Base-by-base conservation (phyloP, 1,284 basidiomycete species). In the Cutaneotrichosporon cutaneum region DNA sequence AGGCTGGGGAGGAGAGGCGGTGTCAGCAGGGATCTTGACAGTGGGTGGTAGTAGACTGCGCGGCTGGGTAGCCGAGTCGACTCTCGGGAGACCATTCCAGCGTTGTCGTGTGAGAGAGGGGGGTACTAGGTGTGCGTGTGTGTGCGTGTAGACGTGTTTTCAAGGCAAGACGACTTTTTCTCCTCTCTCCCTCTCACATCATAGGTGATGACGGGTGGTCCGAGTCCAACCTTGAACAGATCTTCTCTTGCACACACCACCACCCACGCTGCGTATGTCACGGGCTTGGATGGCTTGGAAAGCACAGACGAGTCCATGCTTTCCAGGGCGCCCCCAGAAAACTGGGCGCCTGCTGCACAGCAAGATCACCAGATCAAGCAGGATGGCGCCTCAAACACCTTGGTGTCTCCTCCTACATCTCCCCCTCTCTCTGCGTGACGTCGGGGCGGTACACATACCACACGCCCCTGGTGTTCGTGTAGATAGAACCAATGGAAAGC, bases 1-100 rank as follows among this genome's bases (percentile, higher is more conserved):
- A 67, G 65, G 60, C 64, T 66, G 57, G 59, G 57, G 13, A 50
- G 50, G 32, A 26, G 51, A 36, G 63, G 57, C 16, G 56, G 60
- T n/a, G 63, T 65, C 58, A 65, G 63, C 60, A 61, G 30, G 4
- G 22, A 5, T 30, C 48, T 16, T 27, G 26, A 16, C 27, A 51
- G 48, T 32, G 18, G 13, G 26, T 51, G 48, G 48, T 51, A n/a
- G 48, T 51, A 27, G 27, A 18, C 26, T 9, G 10, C 9, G 27
- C 48, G 48, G 14, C 27, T 51, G 16, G 48, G 26, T 10, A 13
- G 48, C 8, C 48, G 14, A 32, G 13, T 16, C 13, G 48, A n/a
- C 48, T 51, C 48, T 26, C 16, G 48, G 27, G 27, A 51, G 8
- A 16, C 16, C 48, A 51, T 51, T n/a, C 24, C 26, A 18, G 13